These are phyloP conservation scores for Saccharomycopsis sp. DNA, from an alignment of 805 yeast genomes.

Conservation along the genomic window DNA sequence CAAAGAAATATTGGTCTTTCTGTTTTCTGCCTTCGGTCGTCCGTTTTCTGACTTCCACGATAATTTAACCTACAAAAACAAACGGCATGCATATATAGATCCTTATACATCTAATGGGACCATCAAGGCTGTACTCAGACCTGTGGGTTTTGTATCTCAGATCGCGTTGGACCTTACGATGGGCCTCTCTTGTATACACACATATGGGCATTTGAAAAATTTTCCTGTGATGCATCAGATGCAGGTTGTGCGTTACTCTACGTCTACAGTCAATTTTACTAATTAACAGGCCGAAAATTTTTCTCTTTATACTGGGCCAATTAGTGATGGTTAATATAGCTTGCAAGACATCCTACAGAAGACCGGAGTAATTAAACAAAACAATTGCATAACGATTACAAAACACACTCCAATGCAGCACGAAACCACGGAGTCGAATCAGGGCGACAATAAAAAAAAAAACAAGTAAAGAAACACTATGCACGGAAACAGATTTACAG, in stretches of 20 bases:
- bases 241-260: neutral
- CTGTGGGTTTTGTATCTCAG: neutral
- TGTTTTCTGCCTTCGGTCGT: neutral
- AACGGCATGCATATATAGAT: neutral
- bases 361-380: neutral
- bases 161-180: too few relatives aligned
- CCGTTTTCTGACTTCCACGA: neutral
- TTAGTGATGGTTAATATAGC: neutral
- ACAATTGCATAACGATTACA: too few relatives aligned
- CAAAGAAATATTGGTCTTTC: neutral
- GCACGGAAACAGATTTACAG: neutral
- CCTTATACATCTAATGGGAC: neutral
- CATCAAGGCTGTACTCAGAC: too few relatives aligned
- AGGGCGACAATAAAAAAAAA: too few relatives aligned
- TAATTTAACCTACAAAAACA: too few relatives aligned
- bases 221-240: neutral
- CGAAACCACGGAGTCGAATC: too few relatives aligned
- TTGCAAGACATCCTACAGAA: neutral
- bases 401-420: too few relatives aligned
- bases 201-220: neutral
- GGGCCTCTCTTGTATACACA: too few relatives aligned
- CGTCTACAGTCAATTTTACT: neutral
- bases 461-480: too few relatives aligned
- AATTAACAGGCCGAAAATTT: neutral
- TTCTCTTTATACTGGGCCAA: neutral